Evolutionary conservation across 805 yeast species (phyloP), one percentile per base, ranked within the genome.

Genomic region (Teunomyces kruisii): DNA sequence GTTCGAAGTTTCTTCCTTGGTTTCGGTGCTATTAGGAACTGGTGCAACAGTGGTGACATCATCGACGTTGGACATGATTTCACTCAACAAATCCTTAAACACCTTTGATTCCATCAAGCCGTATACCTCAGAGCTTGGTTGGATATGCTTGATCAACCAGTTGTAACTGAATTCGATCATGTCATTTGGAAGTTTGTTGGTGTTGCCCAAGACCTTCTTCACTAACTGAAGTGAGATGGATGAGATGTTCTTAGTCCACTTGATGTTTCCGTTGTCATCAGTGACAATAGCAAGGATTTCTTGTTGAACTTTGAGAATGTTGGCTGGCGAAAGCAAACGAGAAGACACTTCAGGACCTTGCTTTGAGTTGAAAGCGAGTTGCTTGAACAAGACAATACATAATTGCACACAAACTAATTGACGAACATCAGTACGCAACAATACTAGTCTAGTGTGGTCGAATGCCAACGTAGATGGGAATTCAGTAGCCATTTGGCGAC

Each of bases 131-230:
- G 92, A 82, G 48, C 72, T 72, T 40, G 96, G 96, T 65, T 88
- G 96, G 9, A 91, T 85, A 65, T 89, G 96, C 59, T 84, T 87
- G 40, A 86, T 72, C 38, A 89, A 73, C 96, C 96, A 88, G 52
- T 83, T 79, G 61, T 80, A 80, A 35, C 86, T 80, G 61, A 88
- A 85, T 42, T 76, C 80, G 37, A 80, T 71, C 55, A 72, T 55
- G 13, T 62, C 51, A 46, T 76, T 76, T 0, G 75, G 63, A 35
- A 66, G 48, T 35, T 55, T 57, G 40, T 61, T 58, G 15, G 61
- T 41, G 40, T 48, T 39, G 6, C 55, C 50, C 14, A 54, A 51
- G 14, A 67, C 65, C 36, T 66, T 68, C 53, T 78, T 77, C 28
- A 78, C 77, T 40, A 86, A 58, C 59, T 85, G 95, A 48, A 88